Percentiles rank a stretch among this genome's conserved stretches.
These are phyloP conservation scores for Gossypium arboreum DNA, from an alignment of 345 rosid species.

Conservation along the genomic window DNA sequence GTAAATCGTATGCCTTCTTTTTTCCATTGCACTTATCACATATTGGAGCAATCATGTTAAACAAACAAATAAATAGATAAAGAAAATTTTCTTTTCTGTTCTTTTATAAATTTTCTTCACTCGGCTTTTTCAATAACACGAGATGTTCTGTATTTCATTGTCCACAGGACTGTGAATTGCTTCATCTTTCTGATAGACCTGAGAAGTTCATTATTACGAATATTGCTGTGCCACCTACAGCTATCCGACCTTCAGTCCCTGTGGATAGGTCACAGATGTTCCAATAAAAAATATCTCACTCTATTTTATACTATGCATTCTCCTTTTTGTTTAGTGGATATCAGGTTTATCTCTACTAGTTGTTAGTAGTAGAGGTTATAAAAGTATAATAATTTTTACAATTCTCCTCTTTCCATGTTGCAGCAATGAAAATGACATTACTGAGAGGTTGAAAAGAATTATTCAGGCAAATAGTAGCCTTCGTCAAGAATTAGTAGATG, in stretches of 20 bases:
- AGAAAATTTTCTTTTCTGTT: not conserved
- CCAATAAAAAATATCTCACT: slow-evolving; percentile 1
- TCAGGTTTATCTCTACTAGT: slow-evolving; percentile 18
- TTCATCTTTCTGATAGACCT: slow-evolving; percentile 71
- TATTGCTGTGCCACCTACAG: slow-evolving; percentile 84
- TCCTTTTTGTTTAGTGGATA: slow-evolving; percentile 18
- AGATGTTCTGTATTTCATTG: slow-evolving; percentile 16
- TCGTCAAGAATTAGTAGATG: slow-evolving; percentile 46
- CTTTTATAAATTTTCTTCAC: not conserved
- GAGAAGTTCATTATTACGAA: slow-evolving; percentile 74
- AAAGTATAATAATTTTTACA: slow-evolving; percentile 11
- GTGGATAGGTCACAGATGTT: slow-evolving; percentile 77
- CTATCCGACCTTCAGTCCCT: slow-evolving; percentile 88
- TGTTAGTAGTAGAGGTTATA: not conserved
- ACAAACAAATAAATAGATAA: not conserved
- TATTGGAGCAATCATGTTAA: not conserved
- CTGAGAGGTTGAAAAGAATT: slow-evolving; percentile 76
- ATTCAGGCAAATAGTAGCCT: slow-evolving; percentile 65
- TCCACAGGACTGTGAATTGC: slow-evolving; percentile 81
- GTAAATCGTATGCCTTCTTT: slow-evolving; percentile 29
- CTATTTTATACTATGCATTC: slow-evolving; percentile 5
- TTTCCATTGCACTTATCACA: slow-evolving; percentile 2
- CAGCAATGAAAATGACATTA: slow-evolving; percentile 94
- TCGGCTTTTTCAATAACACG: not conserved
- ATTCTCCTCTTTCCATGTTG: slow-evolving; percentile 28